Conservation (phyloP, 1,284 basidiomycete genomes). For the Mycosarcoma mackinlayi region DNA sequence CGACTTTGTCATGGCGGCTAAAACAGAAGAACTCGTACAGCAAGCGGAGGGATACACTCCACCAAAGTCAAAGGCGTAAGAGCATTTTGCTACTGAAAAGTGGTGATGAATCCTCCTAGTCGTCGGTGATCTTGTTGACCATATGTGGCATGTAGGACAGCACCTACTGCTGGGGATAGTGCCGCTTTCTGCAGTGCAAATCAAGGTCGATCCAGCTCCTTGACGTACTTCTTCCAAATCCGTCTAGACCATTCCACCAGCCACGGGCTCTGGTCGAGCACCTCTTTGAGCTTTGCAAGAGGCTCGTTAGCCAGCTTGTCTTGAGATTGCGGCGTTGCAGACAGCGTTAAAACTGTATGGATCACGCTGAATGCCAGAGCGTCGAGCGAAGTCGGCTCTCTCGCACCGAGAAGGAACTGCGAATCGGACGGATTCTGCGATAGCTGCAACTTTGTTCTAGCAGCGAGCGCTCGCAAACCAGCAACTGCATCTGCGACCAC, state of each 20-base stretch:
- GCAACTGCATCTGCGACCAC: constrained; percentile 30
- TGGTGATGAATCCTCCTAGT: no score
- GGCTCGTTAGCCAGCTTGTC: constrained; percentile 9
- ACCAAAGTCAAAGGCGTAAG: constrained; percentile 25
- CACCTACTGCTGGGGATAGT: no score
- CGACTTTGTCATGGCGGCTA: constrained; percentile 67
- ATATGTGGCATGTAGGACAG: neutral
- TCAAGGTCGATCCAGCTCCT: constrained; percentile 31
- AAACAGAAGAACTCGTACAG: constrained; percentile 59
- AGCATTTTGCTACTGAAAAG: neutral
- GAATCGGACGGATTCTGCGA: constrained; percentile 2
- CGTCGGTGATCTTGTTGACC: neutral
- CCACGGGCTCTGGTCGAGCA: constrained; percentile 41
- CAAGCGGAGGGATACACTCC: constrained; percentile 55
- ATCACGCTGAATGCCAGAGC: constrained; percentile 51
- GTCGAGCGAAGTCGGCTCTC: constrained; percentile 38
- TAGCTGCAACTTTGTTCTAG: constrained; percentile 25
- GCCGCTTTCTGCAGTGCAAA: no score
- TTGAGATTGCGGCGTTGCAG: constrained; percentile 39
- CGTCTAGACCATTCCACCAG: constrained; percentile 41
- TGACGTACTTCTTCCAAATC: constrained; percentile 43
- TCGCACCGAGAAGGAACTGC: constrained; percentile 20
- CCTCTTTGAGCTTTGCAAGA: constrained; percentile 25
- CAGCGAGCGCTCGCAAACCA: constrained; percentile 36
- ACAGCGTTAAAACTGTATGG: constrained; percentile 50